A percentile compares a stretch with the other conserved stretches of the same genome.
phyloP scores from a whole-genome alignment of 2,329 filamentous ascomycete genomes.

The Pseudocercospora vitis region DNA sequence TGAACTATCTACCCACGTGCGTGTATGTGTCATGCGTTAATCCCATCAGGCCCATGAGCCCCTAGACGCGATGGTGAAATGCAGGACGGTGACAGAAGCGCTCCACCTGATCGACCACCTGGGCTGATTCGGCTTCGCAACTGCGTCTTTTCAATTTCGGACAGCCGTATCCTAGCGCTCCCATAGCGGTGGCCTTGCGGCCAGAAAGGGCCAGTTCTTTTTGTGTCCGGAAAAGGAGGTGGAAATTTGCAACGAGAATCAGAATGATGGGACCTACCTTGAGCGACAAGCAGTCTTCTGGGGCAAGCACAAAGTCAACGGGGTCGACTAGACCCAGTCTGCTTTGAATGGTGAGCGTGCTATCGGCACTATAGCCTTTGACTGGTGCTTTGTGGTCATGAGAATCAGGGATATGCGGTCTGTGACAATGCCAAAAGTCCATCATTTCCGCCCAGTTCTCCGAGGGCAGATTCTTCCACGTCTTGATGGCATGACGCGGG shows the following conservation, averaged over 20 bases:
- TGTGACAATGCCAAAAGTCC: constrained; percentile 99
- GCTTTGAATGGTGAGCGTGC: constrained; percentile 64
- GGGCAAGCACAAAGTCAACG: constrained; percentile 69
- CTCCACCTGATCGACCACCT: constrained; percentile 31
- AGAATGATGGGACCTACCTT: constrained; percentile 44
- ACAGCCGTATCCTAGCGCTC: constrained; percentile 40
- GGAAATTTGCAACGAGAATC: constrained; percentile 1
- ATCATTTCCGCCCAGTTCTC: constrained; percentile 99
- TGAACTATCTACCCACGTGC: constrained; percentile 4
- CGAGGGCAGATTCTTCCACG: constrained; percentile 91
- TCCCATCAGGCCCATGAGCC: constrained; percentile 35
- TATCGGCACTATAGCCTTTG: constrained; percentile 83
- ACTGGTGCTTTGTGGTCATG: constrained; percentile 41
- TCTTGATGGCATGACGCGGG: constrained; percentile 41
- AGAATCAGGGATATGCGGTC: constrained; percentile 66
- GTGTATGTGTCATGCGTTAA: constrained; percentile 37
- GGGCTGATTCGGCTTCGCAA: constrained; percentile 27
- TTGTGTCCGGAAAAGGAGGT: constrained; percentile 25
- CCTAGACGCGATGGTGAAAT: constrained; percentile 34
- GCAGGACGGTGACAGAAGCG: constrained; percentile 28
- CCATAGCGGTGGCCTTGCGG: constrained; percentile 33
- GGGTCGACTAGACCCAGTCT: constrained; percentile 79
- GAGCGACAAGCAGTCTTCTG: constrained; percentile 61
- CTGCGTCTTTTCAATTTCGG: constrained; percentile 33
- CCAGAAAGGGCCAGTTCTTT: constrained; percentile 41